A percentile compares a stretch with the other conserved stretches of the same genome.
Evolutionary conservation across 208 protist species (phyloP).

Genomic region (Endotrypanum monterogeii): DNA sequence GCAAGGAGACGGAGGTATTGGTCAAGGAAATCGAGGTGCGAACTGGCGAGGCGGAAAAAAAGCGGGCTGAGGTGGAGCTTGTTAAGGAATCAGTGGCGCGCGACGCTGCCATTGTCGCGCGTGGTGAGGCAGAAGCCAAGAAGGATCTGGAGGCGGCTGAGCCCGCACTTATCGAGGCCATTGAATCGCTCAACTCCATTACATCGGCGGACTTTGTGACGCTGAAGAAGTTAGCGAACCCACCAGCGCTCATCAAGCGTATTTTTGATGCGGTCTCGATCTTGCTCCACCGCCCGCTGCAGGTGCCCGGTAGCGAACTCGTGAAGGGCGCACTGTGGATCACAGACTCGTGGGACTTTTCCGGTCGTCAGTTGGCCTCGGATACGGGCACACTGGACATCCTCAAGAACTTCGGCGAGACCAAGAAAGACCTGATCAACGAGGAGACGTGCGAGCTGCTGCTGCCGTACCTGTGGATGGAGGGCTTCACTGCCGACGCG

Average conservation of each 20-base stretch:
- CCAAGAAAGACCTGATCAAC: constrained; percentile 96
- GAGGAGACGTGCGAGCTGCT: constrained; percentile 98
- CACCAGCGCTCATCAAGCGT: constrained; percentile 96
- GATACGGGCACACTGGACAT: constrained; percentile 76
- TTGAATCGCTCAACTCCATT: constrained; percentile 95
- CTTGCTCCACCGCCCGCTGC: constrained; percentile 80
- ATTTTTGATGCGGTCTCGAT: constrained; percentile 98
- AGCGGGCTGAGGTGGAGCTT: constrained; percentile 93
- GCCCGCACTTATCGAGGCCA: constrained; percentile 93
- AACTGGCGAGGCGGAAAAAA: constrained; percentile 95
- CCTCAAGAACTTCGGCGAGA: constrained; percentile 83
- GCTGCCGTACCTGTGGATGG: constrained; percentile 96
- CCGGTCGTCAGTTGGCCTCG: constrained; percentile 79
- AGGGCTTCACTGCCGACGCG: constrained; percentile 94
- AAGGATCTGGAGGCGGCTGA: constrained; percentile 93
- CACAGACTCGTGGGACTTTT: constrained; percentile 92
- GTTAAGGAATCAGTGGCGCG: constrained; percentile 92
- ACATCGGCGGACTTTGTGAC: constrained; percentile 93
- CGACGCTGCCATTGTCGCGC: constrained; percentile 89
- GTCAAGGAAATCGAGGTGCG: constrained; percentile 94
- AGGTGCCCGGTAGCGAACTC: constrained; percentile 72
- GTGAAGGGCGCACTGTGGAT: constrained; percentile 91
- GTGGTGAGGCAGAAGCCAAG: constrained; percentile 95
- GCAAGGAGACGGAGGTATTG: constrained; percentile 92
- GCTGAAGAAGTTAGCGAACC: constrained; percentile 95